Conservation (phyloP, 2,329 filamentous ascomycete species). For the Fusarium sp. region DNA sequence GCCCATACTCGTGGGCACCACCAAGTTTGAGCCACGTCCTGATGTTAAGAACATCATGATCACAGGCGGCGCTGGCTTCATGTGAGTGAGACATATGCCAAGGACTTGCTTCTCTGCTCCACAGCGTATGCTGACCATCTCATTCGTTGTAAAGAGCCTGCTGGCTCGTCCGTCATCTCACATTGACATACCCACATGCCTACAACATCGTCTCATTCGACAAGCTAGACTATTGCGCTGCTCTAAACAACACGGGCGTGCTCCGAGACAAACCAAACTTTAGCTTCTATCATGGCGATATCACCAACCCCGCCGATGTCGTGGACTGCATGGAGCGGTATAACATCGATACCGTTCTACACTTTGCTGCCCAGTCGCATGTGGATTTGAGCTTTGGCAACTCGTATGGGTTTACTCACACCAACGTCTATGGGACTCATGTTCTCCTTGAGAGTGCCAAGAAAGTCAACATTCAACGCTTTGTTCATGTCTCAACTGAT, state of each 20-base stretch:
- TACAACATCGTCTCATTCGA: slow-evolving; percentile 88
- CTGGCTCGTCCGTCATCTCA: slow-evolving; percentile 84
- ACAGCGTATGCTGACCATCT: slow-evolving; percentile 34
- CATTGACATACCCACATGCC: slow-evolving; percentile 74
- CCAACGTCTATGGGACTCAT: slow-evolving; percentile 87
- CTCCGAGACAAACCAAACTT: slow-evolving; percentile 78
- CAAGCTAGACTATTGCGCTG: slow-evolving; percentile 85
- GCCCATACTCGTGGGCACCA: slow-evolving; percentile 75
- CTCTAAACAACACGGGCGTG: slow-evolving; percentile 79
- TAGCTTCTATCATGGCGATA: slow-evolving; percentile 81
- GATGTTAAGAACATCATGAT: slow-evolving; percentile 85
- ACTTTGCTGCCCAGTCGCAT: slow-evolving; percentile 88
- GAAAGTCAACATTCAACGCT: slow-evolving; percentile 75
- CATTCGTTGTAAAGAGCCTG: slow-evolving; percentile 68
- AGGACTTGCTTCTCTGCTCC: slow-evolving; percentile 28
- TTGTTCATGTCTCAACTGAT: slow-evolving; percentile 86
- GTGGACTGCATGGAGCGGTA: slow-evolving; percentile 76
- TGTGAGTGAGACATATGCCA: slow-evolving; percentile 64
- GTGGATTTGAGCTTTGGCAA: slow-evolving; percentile 86
- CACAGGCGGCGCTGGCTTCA: slow-evolving; percentile 86
- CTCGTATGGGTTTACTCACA: slow-evolving; percentile 82
- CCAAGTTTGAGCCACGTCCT: slow-evolving; percentile 73
- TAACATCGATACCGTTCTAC: slow-evolving; percentile 82
- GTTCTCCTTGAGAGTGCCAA: slow-evolving; percentile 81
- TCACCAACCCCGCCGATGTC: slow-evolving; percentile 77